Base-by-base conservation (phyloP, 495 filamentous ascomycete species). In the Achaetomiella virescens region DNA sequence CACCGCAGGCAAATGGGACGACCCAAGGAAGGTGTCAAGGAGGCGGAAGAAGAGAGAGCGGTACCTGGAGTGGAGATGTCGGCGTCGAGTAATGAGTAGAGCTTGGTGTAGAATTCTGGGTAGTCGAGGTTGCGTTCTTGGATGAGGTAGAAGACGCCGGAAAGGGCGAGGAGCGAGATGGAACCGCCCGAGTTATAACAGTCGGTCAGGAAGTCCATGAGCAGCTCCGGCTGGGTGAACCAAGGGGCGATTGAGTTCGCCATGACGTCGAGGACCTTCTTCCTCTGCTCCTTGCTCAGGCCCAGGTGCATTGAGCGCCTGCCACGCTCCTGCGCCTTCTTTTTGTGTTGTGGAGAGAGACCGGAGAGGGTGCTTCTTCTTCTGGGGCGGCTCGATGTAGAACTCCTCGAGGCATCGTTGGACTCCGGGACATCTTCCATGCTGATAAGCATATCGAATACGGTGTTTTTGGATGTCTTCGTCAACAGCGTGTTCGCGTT, bases 171-270 rank as follows among this genome's bases (percentile, higher is more conserved):
- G 3, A 97, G 81, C 5, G 93, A 90, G 9, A 80, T 88, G 6
- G 88, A 84, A 51, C 93, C 93, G 48, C 95, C 91, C 17, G 81
- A 69, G 61, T 96, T 81, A 71, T 92, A 97, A 15, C 84, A 91
- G 70, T 95, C 91, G 2, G 90, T 96, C 36, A 99, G 72, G 71
- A 97, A 97, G 74, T 99, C 95, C 85, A 97, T 91, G n/a, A 99
- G 78, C 8, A 92, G 76, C 64, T 96, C 90, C 6, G 87, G 84
- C 35, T 87, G 84, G 33, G 71, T 79, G 71, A 97, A 96, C 87
- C 88, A 92, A 1, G 93, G 91, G 45, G 87, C 85, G 50, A 97
- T 91, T 18, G 78, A 81, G 56, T 77, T 75, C 5, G 88, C 78
- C 77, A 95, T 86, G 48, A 84, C 76, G 17, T 82, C 78, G 25